phyloP scores from a whole-genome alignment of 129 eudicot genomes.

The Mikania micrantha region DNA sequence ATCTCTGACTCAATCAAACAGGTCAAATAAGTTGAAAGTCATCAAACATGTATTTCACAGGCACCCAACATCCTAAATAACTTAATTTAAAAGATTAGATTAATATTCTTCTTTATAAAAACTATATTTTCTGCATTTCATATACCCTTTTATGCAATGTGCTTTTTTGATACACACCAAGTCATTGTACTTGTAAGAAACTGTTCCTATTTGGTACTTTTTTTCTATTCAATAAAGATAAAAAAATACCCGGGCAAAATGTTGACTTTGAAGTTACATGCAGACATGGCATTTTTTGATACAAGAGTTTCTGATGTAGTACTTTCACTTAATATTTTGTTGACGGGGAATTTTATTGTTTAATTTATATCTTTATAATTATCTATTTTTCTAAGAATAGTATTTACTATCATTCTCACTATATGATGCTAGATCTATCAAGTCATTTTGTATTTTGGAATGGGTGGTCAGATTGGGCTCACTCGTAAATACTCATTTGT shows the following conservation, averaged over 20 bases:
- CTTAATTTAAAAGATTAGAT: neutral
- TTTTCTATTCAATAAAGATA: neutral
- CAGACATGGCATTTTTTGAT: neutral
- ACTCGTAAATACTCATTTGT: neutral
- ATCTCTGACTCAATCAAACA: neutral
- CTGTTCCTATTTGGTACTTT: neutral
- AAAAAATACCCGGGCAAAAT: neutral
- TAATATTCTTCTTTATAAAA: neutral
- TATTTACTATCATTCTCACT: neutral
- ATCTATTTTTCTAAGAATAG: too few relatives aligned
- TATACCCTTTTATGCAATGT: neutral
- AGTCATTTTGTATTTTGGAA: neutral
- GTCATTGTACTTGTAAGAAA: neutral
- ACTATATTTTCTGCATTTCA: neutral
- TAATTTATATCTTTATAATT: neutral
- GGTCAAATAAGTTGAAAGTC: neutral
- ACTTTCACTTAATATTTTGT: neutral
- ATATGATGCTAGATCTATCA: conserved; percentile 3
- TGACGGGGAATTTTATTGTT: neutral
- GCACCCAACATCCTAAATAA: neutral
- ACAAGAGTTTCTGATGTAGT: neutral
- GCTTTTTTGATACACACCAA: neutral
- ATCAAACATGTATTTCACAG: neutral
- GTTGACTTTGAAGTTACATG: neutral
- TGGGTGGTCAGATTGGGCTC: neutral